Percentiles rank a stretch among this genome's conserved stretches.
phyloP scores from a whole-genome alignment of 2,329 filamentous ascomycete genomes.

The Diaporthe nobilis region DNA sequence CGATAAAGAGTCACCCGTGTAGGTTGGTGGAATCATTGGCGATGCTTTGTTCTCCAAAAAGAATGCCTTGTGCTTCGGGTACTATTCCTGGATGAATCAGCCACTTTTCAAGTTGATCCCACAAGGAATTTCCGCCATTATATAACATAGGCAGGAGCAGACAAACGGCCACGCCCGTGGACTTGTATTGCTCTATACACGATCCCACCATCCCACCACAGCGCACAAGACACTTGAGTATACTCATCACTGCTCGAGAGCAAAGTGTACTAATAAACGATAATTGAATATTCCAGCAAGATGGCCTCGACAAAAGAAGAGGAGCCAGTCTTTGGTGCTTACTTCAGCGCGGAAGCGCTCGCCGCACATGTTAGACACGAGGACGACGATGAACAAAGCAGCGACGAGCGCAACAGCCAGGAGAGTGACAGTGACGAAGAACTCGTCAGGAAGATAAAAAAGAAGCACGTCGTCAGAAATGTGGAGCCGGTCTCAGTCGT shows the following conservation, averaged over 20 bases:
- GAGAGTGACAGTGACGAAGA: constrained; percentile 15
- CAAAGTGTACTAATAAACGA: neutral
- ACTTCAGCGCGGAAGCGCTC: constrained; percentile 17
- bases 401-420: neutral
- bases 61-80: neutral
- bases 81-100: neutral
- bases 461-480: constrained; percentile 1
- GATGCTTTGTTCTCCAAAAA: constrained; percentile 10
- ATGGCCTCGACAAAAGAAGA: neutral
- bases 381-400: neutral
- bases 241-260: neutral
- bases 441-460: neutral
- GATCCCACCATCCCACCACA: neutral
- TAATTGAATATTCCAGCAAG: fast-evolving
- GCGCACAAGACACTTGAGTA: neutral
- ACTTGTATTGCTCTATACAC: too few relatives aligned
- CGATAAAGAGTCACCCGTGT: neutral
- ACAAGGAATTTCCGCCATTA: neutral
- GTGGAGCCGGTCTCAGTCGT: constrained; percentile 9
- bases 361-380: neutral
- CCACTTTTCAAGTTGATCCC: fast-evolving
- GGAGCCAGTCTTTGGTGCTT: neutral
- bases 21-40: too few relatives aligned
- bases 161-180: too few relatives aligned
- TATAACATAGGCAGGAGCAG: neutral